Percentiles rank a stretch among this genome's conserved stretches.
phyloP scores from a whole-genome alignment of 2,329 filamentous ascomycete genomes.

The Pochonia chlamydosporia region DNA sequence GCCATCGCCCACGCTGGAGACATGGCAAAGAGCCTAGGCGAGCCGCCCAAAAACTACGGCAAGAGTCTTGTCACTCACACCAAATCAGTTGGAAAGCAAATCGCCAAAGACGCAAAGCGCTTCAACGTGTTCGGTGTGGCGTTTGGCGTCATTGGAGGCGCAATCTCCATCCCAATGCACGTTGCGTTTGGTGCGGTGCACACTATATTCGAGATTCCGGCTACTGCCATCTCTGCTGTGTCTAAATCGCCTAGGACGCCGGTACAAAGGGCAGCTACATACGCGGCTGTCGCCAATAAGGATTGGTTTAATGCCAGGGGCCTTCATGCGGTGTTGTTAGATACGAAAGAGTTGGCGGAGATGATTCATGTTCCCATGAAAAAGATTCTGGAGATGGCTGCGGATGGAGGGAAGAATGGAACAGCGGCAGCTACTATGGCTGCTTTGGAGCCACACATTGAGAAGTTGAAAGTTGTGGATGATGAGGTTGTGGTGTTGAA shows the following conservation, averaged over 20 bases:
- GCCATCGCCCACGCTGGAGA: conserved; percentile 38
- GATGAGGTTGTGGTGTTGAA: conserved; percentile 19
- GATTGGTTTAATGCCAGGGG: conserved; percentile 37
- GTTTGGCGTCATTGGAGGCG: conserved; percentile 27
- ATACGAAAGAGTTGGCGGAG: conserved; percentile 24
- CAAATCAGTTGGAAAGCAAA: conserved; percentile 28
- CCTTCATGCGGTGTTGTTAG: conserved; percentile 29
- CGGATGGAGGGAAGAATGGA: conserved; percentile 11
- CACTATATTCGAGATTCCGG: conserved; percentile 28
- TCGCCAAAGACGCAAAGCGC: conserved; percentile 28
- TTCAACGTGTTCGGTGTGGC: conserved; percentile 36
- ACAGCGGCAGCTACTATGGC: conserved; percentile 16
- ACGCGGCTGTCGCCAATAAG: conserved; percentile 34
- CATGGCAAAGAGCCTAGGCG: conserved; percentile 28
- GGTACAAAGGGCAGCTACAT: conserved; percentile 33
- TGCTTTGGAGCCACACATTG: conserved; percentile 21
- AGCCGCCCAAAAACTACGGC: conserved; percentile 29
- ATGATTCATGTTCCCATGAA: conserved; percentile 24
- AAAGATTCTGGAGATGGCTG: conserved; percentile 33
- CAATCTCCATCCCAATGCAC: conserved; percentile 31
- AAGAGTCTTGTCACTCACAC: conserved; percentile 30
- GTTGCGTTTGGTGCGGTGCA: conserved; percentile 30
- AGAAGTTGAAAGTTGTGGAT: conserved; percentile 21
- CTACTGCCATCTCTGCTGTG: conserved; percentile 24
- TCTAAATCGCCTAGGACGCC: conserved; percentile 34